These are phyloP conservation scores for Salvia hispanica DNA, from an alignment of 257 asterid species.

Conservation along the genomic window DNA sequence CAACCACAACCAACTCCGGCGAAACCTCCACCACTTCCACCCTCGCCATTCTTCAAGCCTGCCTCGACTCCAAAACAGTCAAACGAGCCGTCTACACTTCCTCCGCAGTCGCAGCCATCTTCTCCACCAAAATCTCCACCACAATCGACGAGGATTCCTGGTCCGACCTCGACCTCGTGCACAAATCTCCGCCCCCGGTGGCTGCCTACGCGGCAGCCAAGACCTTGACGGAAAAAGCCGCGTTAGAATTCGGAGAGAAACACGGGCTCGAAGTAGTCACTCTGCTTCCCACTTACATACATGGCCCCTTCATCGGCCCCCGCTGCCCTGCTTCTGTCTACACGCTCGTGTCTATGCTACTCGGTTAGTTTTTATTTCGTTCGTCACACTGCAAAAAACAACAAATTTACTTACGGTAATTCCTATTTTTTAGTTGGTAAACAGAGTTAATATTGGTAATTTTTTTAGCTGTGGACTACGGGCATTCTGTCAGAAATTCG, in stretches of 20 bases:
- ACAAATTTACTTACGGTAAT: background rate
- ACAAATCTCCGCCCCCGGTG: background rate
- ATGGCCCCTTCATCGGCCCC: conserved; percentile 20
- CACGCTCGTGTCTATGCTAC: conserved; percentile 9
- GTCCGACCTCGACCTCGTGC: background rate
- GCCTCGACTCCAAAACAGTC: conserved; percentile 24
- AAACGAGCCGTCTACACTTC: conserved; percentile 27
- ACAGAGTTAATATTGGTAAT: too few species aligned
- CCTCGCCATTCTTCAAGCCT: conserved; percentile 16
- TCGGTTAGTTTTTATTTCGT: conserved; percentile 1
- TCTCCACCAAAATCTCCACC: background rate
- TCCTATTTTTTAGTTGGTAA: too few species aligned
- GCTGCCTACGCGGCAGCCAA: conserved; percentile 20
- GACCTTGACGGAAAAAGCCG: conserved; percentile 25
- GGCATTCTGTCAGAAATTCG: too few species aligned
- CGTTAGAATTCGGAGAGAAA: conserved; percentile 15
- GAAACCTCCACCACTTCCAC: background rate
- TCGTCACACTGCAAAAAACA: too few species aligned
- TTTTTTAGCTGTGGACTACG: too few species aligned
- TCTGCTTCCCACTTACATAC: conserved; percentile 15
- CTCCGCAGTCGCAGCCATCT: conserved; percentile 5
- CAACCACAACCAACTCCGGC: background rate
- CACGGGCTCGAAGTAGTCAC: conserved; percentile 16
- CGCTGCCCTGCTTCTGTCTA: conserved; percentile 17
- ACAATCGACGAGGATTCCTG: conserved; percentile 14